These are phyloP conservation scores for Phytophthora pini DNA, from an alignment of 352 stramenopile genomes.

Conservation along the genomic window DNA sequence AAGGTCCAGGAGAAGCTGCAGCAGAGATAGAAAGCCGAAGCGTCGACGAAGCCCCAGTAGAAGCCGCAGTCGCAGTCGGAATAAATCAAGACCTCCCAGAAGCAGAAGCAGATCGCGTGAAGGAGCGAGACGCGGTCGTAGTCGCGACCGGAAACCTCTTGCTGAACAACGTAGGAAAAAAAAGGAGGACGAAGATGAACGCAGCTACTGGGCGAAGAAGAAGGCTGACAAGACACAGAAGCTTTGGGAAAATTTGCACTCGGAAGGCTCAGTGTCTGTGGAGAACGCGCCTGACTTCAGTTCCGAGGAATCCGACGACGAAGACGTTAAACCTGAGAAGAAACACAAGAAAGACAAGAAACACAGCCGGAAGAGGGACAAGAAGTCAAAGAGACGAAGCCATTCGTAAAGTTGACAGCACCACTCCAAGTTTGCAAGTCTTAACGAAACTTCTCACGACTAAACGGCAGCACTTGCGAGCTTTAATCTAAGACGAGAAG, in stretches of 20 bases:
- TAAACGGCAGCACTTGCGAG: conserved; percentile 31
- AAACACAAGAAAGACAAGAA: conserved; percentile 45
- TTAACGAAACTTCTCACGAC: conserved; percentile 16
- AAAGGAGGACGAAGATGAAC: conserved; percentile 32
- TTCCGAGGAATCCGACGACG: conserved; percentile 51
- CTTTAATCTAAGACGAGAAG: conserved; percentile 31
- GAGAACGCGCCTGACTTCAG: conserved; percentile 60
- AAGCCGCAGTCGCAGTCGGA: conserved; percentile 21
- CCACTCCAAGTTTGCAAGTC: conserved; percentile 7
- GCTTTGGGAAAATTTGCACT: conserved; percentile 58
- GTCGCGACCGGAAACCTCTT: conserved; percentile 14
- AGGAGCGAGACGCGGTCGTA: conserved; percentile 23
- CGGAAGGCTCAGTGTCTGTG: conserved; percentile 46
- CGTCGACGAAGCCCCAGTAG: conserved; percentile 17
- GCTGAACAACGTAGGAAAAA: background rate
- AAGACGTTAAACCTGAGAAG: conserved; percentile 43
- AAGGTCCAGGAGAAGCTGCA: conserved; percentile 27
- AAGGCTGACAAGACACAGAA: conserved; percentile 62
- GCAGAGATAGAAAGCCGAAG: conserved; percentile 13
- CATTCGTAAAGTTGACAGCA: conserved; percentile 20
- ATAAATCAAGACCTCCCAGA: background rate
- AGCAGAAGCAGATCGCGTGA: conserved; percentile 1
- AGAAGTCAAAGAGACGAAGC: conserved; percentile 29
- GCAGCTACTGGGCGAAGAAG: conserved; percentile 62
- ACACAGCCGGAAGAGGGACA: conserved; percentile 31